phyloP scores from a whole-genome alignment of 1,284 basidiomycete genomes.

The Fomitopsis palustris region DNA sequence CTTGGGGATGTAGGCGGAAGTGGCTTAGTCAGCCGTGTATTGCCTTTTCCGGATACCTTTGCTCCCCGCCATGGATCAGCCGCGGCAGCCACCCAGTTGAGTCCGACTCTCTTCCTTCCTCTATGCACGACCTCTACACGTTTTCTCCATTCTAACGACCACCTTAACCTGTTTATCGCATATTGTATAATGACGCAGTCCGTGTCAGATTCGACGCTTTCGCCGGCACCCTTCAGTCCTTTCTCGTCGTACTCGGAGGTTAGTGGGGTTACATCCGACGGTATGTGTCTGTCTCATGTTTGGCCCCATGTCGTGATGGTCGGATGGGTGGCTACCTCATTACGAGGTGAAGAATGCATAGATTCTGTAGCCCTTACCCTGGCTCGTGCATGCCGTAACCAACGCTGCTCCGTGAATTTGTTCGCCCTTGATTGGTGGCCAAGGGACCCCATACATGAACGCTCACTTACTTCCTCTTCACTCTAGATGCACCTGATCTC shows the following conservation, averaged over 20 bases:
- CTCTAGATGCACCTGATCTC: constrained; percentile 66
- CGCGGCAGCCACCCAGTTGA: not conserved
- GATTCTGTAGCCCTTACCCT: too few relatives aligned
- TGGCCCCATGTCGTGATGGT: not conserved
- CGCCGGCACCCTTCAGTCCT: constrained; percentile 46
- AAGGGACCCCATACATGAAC: too few relatives aligned
- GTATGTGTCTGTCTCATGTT: constrained; percentile 30
- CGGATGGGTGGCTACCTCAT: not conserved
- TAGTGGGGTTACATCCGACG: constrained; percentile 69
- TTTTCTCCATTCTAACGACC: constrained; percentile 12
- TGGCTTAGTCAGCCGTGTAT: not conserved
- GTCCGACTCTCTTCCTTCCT: constrained; percentile 7
- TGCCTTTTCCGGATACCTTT: not conserved
- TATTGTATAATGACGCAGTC: constrained; percentile 31
- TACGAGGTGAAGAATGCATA: too few relatives aligned
- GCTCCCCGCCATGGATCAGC: not conserved
- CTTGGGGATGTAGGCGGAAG: too few relatives aligned
- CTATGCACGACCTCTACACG: constrained; percentile 22
- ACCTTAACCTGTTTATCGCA: constrained; percentile 9
- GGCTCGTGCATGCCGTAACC: too few relatives aligned
- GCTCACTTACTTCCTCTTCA: not conserved
- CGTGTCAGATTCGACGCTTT: constrained; percentile 38
- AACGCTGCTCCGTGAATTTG: too few relatives aligned
- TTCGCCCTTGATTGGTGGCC: too few relatives aligned
- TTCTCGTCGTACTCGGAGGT: constrained; percentile 45